A percentile compares a stretch with the other conserved stretches of the same genome.
These are phyloP conservation scores for Eragrostis nindensis DNA, from an alignment of 176 grass and related monocot genomes.

Conservation along the genomic window DNA sequence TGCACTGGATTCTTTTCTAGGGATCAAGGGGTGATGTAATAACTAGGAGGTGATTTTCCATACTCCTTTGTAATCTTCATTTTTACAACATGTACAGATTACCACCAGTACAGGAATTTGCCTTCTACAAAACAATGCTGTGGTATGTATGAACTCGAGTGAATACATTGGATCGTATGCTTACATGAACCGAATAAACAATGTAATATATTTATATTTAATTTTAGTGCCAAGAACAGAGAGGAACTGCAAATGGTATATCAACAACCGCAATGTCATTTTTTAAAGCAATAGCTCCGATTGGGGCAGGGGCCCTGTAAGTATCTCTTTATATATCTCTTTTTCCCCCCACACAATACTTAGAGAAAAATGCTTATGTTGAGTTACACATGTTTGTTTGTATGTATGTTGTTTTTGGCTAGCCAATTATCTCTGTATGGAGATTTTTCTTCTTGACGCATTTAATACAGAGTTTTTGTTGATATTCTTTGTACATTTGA, in stretches of 20 bases:
- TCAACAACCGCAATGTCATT: constrained; percentile 66
- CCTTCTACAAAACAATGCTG: constrained; percentile 29
- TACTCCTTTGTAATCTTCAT: constrained; percentile 11
- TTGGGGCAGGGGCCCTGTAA: constrained; percentile 69
- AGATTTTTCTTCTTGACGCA: no score
- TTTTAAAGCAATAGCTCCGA: constrained; percentile 77
- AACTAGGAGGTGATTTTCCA: neutral
- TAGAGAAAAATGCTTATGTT: neutral
- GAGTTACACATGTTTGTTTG: neutral
- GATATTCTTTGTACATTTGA: no score
- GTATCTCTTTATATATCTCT: constrained; percentile 12
- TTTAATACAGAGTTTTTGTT: no score
- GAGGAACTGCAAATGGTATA: constrained; percentile 75
- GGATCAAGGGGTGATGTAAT: neutral
- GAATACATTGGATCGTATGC: neutral
- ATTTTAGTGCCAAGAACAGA: constrained; percentile 69
- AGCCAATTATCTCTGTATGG: no score
- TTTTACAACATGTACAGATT: constrained; percentile 50
- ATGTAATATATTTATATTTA: neutral
- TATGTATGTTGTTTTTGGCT: no score
- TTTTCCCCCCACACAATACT: neutral
- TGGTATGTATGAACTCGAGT: constrained; percentile 52
- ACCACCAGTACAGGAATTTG: constrained; percentile 46
- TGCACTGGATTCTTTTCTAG: no score
- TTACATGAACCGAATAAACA: neutral